Percentiles rank a stretch among this genome's conserved stretches.
phyloP scores from a whole-genome alignment of 2,329 filamentous ascomycete genomes.

The Sporothrix inflata region DNA sequence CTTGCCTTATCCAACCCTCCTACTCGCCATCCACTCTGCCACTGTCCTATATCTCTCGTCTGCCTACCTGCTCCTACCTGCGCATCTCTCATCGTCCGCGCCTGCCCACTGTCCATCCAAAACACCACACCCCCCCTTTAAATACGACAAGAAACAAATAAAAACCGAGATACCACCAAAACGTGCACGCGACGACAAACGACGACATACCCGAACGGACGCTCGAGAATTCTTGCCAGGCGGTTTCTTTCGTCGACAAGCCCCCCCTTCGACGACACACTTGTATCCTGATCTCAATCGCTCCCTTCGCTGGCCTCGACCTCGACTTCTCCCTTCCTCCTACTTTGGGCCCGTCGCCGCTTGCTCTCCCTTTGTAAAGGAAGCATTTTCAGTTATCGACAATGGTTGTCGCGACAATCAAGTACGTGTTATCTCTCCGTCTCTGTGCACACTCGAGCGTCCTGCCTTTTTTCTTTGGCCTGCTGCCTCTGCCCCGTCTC shows the following conservation, averaged over 20 bases:
- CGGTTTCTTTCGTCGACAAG: not conserved
- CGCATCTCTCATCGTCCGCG: slow-evolving; percentile 23
- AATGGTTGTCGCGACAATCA: slow-evolving; percentile 68
- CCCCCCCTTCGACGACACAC: slow-evolving; percentile 2
- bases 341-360: not conserved
- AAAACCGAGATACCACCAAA: slow-evolving; percentile 15
- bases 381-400: slow-evolving; percentile 44
- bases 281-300: not conserved
- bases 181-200: slow-evolving; percentile 18
- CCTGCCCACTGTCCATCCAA: slow-evolving; percentile 15
- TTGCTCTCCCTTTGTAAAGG: not conserved
- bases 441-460: not conserved
- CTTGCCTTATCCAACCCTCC: slow-evolving; percentile 14
- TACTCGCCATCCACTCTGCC: slow-evolving; percentile 13
- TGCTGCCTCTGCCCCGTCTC: not conserved
- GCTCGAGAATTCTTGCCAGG: slow-evolving; percentile 9
- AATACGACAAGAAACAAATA: slow-evolving; percentile 18
- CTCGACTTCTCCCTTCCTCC: not conserved
- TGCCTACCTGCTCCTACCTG: slow-evolving; percentile 17
- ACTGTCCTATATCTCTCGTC: slow-evolving; percentile 21
- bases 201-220: not conserved
- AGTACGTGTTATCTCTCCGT: slow-evolving; percentile 50
- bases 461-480: slow-evolving; percentile 15
- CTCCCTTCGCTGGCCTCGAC: slow-evolving; percentile 8
- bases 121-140: slow-evolving; percentile 8